Base-by-base conservation (phyloP, 495 filamentous ascomycete genomes). In the Penicillium chermesinum region DNA sequence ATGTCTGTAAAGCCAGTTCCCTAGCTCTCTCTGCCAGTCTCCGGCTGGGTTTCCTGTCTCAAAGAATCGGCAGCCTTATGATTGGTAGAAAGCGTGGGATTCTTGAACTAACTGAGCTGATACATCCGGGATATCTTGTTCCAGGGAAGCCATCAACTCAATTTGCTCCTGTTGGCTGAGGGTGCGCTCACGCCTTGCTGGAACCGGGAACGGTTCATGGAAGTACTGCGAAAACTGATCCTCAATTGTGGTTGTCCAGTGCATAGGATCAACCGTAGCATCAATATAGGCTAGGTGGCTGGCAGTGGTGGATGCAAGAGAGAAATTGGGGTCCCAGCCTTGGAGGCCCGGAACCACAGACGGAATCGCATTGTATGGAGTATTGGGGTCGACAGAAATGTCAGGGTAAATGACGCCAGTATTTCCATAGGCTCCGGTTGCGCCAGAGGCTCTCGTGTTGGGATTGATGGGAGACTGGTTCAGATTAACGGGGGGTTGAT, bases 141-240 rank as follows among this genome's bases (percentile, higher is more conserved):
- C 83, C 18, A 87, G 62, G 32, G 78, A 76, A 22, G 77, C 72
- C 81, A 87, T 82, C 42, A 89, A 64, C 66, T 88, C 82, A 35
- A 81, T 63, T 62, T 88, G 85, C 61, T 87, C 82, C 57, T 85
- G 75, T 44, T 85, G 81, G 38, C 78, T 85, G 43, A 89, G 66
- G 34, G 83, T 86, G 36, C 81, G 78, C 35, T 79, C 74, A 8
- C 83, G 71, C 60, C 75, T 68, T 21, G 73, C 48, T 53, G 64
- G 60, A 39, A 69, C 22, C 33, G 74, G 61, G 44, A 67, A 72
- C 5, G 72, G 65, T 38, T 72, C 72, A 30, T 71, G 65, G 41
- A 74, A 69, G 48, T 76, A 77, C 44, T 75, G 72, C 15, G 73
- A 77, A 43, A 75, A 76, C 40, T 76, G 71, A 22, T 74, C 71